Percentiles rank a stretch among this genome's conserved stretches.
These are phyloP conservation scores for Discostella pseudostelligera DNA, from an alignment of 108 stramenopile species.

Conservation along the genomic window DNA sequence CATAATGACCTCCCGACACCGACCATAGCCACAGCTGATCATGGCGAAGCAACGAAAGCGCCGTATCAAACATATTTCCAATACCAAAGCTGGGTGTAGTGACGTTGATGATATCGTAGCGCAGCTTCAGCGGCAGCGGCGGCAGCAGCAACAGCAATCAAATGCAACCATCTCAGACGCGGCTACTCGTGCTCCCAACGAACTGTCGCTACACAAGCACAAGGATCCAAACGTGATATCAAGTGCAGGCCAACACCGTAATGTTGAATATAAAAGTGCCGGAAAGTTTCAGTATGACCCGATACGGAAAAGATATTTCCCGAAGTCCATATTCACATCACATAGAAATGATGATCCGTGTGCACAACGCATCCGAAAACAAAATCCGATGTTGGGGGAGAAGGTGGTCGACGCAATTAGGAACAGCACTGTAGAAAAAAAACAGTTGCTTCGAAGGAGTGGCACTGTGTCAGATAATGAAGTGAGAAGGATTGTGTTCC, in stretches of 20 bases:
- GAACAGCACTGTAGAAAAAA: background rate
- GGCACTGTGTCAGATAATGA: constrained; percentile 7
- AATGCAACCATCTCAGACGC: background rate
- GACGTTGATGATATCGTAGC: constrained; percentile 18
- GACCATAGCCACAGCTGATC: no score
- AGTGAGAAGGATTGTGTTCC: constrained; percentile 16
- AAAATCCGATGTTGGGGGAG: background rate
- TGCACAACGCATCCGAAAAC: constrained; percentile 20
- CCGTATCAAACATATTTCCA: background rate
- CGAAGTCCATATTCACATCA: constrained; percentile 24
- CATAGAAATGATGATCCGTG: constrained; percentile 34
- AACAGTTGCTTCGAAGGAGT: background rate
- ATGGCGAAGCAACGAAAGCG: no score
- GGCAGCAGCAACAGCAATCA: constrained; percentile 10
- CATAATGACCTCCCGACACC: no score
- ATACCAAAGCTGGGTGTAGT: background rate
- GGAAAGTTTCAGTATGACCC: constrained; percentile 34
- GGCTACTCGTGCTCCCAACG: background rate
- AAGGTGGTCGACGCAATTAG: background rate
- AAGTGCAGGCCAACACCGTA: background rate
- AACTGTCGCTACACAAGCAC: background rate
- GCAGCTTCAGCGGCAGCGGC: constrained; percentile 33
- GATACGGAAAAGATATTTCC: constrained; percentile 31
- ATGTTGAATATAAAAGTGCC: background rate
- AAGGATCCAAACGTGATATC: background rate